Conservation (phyloP, 768 basidiomycete species). For the Tricholoma furcatifolium region DNA sequence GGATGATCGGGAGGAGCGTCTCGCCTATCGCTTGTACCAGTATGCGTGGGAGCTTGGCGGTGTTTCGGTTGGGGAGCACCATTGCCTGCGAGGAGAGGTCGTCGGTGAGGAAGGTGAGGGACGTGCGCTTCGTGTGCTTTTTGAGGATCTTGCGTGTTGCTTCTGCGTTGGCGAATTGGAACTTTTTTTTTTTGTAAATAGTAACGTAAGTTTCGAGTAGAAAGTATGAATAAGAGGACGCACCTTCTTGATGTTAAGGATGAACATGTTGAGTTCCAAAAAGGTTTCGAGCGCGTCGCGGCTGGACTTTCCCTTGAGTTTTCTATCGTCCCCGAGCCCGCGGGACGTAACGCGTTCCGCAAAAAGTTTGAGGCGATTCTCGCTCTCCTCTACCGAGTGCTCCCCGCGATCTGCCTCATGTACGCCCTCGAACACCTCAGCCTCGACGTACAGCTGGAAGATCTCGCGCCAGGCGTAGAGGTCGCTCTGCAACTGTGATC, state of each 20-base stretch:
- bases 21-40: conserved; percentile 84
- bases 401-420: conserved; percentile 68
- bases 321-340: conserved; percentile 51
- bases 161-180: conserved; percentile 82
- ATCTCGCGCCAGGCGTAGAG: conserved; percentile 89
- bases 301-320: conserved; percentile 58
- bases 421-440: conserved; percentile 79
- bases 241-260: conserved; percentile 82
- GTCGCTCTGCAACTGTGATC: conserved; percentile 44
- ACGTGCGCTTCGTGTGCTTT: conserved; percentile 90
- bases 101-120: conserved; percentile 59
- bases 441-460: conserved; percentile 83
- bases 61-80: conserved; percentile 13
- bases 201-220: not conserved
- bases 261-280: conserved; percentile 70
- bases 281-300: conserved; percentile 66
- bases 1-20: conserved; percentile 77
- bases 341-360: conserved; percentile 54
- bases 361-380: conserved; percentile 65
- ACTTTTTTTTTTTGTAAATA: too few relatives aligned
- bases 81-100: conserved; percentile 18
- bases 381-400: conserved; percentile 67
- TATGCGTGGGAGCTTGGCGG: conserved; percentile 29
- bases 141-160: conserved; percentile 92
- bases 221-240: conserved; percentile 7